A percentile compares a stretch with the other conserved stretches of the same genome.
Conservation (phyloP, 495 filamentous ascomycete genomes). For the Aspergillus conjunctus region DNA sequence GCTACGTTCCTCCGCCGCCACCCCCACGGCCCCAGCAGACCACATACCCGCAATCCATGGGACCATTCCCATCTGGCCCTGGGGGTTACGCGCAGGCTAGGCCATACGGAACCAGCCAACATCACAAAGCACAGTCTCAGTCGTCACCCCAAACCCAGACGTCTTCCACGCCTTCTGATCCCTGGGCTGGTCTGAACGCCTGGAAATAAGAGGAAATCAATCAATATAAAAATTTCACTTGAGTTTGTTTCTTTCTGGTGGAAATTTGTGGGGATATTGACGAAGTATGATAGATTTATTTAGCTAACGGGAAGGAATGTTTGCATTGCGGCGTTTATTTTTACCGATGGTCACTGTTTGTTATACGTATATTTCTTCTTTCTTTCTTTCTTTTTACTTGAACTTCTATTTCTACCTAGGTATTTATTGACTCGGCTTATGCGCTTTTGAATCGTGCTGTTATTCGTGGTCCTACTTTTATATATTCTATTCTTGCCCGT, state of each 20-base stretch:
- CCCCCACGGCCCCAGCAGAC: constrained; percentile 81
- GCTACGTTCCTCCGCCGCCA: constrained; percentile 89
- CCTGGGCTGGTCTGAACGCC: constrained; percentile 83
- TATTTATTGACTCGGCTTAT: constrained; percentile 2
- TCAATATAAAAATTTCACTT: neutral
- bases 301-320: constrained; percentile 10
- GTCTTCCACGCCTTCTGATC: constrained; percentile 54
- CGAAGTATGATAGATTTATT: constrained; percentile 26
- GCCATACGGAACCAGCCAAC: constrained; percentile 39
- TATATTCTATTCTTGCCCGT: neutral
- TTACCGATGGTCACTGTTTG: neutral
- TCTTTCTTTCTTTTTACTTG: neutral
- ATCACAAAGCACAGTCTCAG: constrained; percentile 46
- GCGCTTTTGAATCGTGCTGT: neutral
- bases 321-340: constrained; percentile 24
- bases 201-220: constrained; percentile 65
- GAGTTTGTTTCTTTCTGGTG: neutral
- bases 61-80: constrained; percentile 58
- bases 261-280: neutral
- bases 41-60: constrained; percentile 61
- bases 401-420: neutral
- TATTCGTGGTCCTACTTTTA: neutral
- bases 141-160: constrained; percentile 46
- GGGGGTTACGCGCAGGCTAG: constrained; percentile 59
- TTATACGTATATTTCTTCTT: neutral